Base-by-base conservation (phyloP, 139 green algal species). In the Volvox reticuliferus region DNA sequence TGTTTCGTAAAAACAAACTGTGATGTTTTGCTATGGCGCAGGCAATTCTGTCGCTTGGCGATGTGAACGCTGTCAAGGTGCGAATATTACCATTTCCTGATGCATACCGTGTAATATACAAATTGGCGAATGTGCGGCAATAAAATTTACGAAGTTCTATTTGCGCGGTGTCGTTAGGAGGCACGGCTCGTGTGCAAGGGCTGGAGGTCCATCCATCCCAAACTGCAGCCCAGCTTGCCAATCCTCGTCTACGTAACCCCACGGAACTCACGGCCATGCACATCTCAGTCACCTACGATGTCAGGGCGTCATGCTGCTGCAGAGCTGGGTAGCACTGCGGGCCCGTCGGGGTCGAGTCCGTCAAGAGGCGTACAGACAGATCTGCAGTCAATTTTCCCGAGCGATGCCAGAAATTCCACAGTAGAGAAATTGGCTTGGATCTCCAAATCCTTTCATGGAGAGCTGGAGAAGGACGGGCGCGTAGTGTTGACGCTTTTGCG, bases 121-220 rank as follows among this genome's bases (percentile, higher is more conserved):
- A 55, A 9, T 55, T 9, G 9, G 44, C 9, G 5, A 55, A 55
- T 55, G 44, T 55, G 9, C 9, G 5, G 44, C 44, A 14, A 55
- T 55, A 14, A 55, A 55, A 55, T 55, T 9, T 9, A 55, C 9
- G 9, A n/a, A n/a, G n/a, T n/a, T n/a, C n/a, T n/a, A 55, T 9
- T 55, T 55, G 44, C 44, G 44, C 44, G 5, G 44, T 55, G 9
- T 55, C 5, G 21, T 16, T n/a, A 89, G 85, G 85, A n/a, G 6
- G 37, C 44, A n/a, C 85, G 85, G 28, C 85, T 89, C 3, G 85
- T 89, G 0, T 89, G 85, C 37, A 55, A 33, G 9, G 71, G 85
- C 18, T 89, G 85, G 85, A 65, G 44, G 2, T 17, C 69, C 1
- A 44, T 55, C 2, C 85, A 81, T 14, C 20, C 67, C 14, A 37